phyloP scores from a whole-genome alignment of 768 basidiomycete genomes.

The Leccinellum albellum region DNA sequence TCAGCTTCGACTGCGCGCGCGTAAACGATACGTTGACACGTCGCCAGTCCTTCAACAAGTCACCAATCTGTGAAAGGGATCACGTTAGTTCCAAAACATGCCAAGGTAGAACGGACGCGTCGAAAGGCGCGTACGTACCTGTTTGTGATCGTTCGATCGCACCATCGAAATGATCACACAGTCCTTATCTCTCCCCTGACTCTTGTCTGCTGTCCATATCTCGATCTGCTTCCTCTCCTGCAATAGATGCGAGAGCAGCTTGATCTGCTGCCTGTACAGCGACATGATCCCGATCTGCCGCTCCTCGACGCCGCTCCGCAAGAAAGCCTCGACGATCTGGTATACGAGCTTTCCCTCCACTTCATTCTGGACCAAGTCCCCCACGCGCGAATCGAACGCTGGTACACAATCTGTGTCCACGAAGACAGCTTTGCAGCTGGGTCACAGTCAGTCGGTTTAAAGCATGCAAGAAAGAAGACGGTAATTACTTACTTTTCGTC shows the following conservation, averaged over 20 bases:
- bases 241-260: constrained; percentile 71
- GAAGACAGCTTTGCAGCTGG: constrained; percentile 83
- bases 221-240: constrained; percentile 59
- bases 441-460: not conserved
- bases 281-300: constrained; percentile 85
- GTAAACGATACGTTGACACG: constrained; percentile 97
- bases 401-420: constrained; percentile 88
- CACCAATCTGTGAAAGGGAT: constrained; percentile 61
- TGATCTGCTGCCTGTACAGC: constrained; percentile 93
- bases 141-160: constrained; percentile 73
- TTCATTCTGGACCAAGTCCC: constrained; percentile 88
- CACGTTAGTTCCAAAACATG: not conserved
- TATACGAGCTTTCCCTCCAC: constrained; percentile 67
- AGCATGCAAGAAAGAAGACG: not conserved
- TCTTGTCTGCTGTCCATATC: constrained; percentile 87
- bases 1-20: constrained; percentile 82
- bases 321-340: constrained; percentile 65
- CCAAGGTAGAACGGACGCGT: not conserved
- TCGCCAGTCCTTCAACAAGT: constrained; percentile 93
- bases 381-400: constrained; percentile 74
- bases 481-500: constrained; percentile 51
- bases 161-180: constrained; percentile 93
- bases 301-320: constrained; percentile 59
- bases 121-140: constrained; percentile 44
- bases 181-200: constrained; percentile 94